Conservation (phyloP, 352 stramenopile species). For the Pythium grandisporangium region DNA sequence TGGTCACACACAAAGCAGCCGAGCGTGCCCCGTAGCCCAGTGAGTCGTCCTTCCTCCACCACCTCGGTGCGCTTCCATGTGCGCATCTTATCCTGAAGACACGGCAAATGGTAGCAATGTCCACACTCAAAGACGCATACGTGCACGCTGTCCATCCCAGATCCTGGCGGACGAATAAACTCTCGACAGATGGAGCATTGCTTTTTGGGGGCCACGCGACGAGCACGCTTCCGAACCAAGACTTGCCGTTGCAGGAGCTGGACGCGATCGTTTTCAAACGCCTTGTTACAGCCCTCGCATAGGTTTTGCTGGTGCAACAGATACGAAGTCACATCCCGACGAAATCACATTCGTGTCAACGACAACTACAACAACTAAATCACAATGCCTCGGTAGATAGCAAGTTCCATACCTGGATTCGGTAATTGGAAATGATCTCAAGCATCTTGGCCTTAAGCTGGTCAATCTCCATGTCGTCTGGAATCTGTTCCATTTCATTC, state of each 20-base stretch:
- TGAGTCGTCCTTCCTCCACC: conserved; percentile 32
- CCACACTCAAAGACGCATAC: conserved; percentile 79
- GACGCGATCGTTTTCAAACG: conserved; percentile 71
- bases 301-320: conserved; percentile 48
- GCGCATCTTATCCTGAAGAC: conserved; percentile 79
- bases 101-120: conserved; percentile 73
- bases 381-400: neutral
- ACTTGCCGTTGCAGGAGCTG: conserved; percentile 63
- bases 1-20: conserved; percentile 82
- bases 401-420: conserved; percentile 53
- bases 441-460: conserved; percentile 76
- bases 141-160: conserved; percentile 39
- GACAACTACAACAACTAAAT: too few species aligned
- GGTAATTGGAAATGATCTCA: conserved; percentile 74
- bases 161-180: conserved; percentile 32
- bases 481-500: conserved; percentile 29
- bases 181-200: conserved; percentile 59
- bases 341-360: too few species aligned
- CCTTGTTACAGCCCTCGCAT: conserved; percentile 62
- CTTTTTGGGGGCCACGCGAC: conserved; percentile 47
- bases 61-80: conserved; percentile 73
- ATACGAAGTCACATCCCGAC: too few species aligned
- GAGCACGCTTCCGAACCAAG: conserved; percentile 42
- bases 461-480: conserved; percentile 74
- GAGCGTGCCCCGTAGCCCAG: conserved; percentile 26